Conservation (phyloP, 2,329 filamentous ascomycete species). For the Stachybotrys chlorohalonatus region DNA sequence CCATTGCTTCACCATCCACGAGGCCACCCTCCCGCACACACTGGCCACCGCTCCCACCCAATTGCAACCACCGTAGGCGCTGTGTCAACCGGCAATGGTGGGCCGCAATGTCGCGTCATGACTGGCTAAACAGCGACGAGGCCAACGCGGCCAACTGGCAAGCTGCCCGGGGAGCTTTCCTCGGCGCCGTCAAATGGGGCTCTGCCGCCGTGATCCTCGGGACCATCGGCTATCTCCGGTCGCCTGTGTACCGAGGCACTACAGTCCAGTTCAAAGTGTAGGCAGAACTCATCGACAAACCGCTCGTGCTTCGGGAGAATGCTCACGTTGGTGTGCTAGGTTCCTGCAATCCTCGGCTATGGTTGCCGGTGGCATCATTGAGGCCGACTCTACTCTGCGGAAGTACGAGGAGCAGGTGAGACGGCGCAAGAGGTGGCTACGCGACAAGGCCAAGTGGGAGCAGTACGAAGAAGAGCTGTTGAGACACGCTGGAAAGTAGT, state of each 20-base stretch:
- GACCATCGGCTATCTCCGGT: constrained; percentile 52
- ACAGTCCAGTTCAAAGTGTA: constrained; percentile 74
- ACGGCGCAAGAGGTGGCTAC: constrained; percentile 51
- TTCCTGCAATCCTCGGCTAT: constrained; percentile 81
- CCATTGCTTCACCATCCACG: not conserved
- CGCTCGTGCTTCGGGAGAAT: not conserved
- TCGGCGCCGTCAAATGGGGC: constrained; percentile 66
- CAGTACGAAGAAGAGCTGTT: constrained; percentile 53
- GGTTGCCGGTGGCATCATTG: constrained; percentile 69
- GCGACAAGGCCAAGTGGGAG: constrained; percentile 61
- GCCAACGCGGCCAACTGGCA: constrained; percentile 63
- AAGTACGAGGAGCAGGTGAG: constrained; percentile 58
- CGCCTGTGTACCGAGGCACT: constrained; percentile 62
- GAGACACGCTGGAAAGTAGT: constrained; percentile 29
- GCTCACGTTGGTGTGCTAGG: constrained; percentile 29
- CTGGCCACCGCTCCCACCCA: not conserved
- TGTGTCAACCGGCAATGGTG: constrained; percentile 8
- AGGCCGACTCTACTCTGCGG: constrained; percentile 61
- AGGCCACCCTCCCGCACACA: not conserved
- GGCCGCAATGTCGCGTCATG: constrained; percentile 38
- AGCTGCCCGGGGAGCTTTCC: constrained; percentile 55
- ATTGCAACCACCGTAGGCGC: not conserved
- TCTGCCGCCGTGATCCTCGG: constrained; percentile 53
- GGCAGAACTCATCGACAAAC: not conserved
- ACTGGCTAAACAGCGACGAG: constrained; percentile 55